Conservation (phyloP, 768 basidiomycete species). For the Solioccasus polychromus region DNA sequence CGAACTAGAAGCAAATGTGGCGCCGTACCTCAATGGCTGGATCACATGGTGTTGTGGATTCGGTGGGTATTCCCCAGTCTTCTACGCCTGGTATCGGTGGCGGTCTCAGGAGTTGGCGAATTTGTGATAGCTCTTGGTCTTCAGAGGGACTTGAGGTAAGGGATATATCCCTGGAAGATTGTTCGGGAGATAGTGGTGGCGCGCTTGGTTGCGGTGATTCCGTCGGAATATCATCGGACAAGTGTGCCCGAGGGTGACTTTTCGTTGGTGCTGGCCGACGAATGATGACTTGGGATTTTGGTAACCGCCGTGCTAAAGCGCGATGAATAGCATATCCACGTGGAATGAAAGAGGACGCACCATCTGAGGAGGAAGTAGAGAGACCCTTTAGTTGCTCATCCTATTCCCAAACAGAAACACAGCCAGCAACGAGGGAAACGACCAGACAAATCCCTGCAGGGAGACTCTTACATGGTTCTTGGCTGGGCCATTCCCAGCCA, state of each 20-base stretch:
- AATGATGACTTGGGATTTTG: slow-evolving; percentile 60
- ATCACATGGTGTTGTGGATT: slow-evolving; percentile 53
- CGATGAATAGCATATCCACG: not conserved
- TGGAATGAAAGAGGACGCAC: slow-evolving; percentile 14
- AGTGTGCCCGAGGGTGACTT: slow-evolving; percentile 47
- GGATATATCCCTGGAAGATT: slow-evolving; percentile 12
- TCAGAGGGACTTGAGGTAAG: slow-evolving; percentile 20
- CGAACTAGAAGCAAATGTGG: too few species aligned
- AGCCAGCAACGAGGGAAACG: slow-evolving; percentile 69
- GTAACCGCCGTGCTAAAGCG: slow-evolving; percentile 37
- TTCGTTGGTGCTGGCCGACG: slow-evolving; percentile 47
- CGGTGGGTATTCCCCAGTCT: slow-evolving; percentile 78
- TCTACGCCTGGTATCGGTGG: slow-evolving; percentile 59
- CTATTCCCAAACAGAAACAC: slow-evolving; percentile 60
- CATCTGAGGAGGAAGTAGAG: slow-evolving; percentile 27
- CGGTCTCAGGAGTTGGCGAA: slow-evolving; percentile 58
- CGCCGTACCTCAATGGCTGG: slow-evolving; percentile 56
- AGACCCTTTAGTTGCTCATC: slow-evolving; percentile 48
- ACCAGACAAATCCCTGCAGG: slow-evolving; percentile 33
- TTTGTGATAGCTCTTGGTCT: slow-evolving; percentile 48
- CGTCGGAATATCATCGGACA: slow-evolving; percentile 43
- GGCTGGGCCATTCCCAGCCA: slow-evolving; percentile 2
- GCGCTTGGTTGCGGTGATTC: slow-evolving; percentile 8
- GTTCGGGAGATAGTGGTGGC: slow-evolving; percentile 12
- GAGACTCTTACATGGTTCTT: slow-evolving; percentile 62